Evolutionary conservation across 129 eudicot genomes (phyloP).

Genomic region (Daucus carota): DH1_v3.0 NC_030384.2:42032501-42033000

Average conservation of each 20-base stretch:
- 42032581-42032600: conserved; percentile 35
- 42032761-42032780: conserved; percentile 44
- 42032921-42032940: neutral
- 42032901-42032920: conserved; percentile 89
- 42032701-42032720: neutral
- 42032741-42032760: conserved; percentile 76
- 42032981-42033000: neutral
- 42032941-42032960: neutral
- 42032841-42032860: neutral
- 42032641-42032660: conserved; percentile 6
- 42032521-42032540: neutral
- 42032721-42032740: conserved; percentile 17
- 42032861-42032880: conserved; percentile 32
- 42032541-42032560: neutral
- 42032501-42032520: neutral
- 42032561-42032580: neutral
- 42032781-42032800: conserved; percentile 70
- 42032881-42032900: conserved; percentile 90
- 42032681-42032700: neutral
- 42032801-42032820: conserved; percentile 14
- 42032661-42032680: neutral
- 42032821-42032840: neutral
- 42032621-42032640: conserved; percentile 81
- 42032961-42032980: neutral
- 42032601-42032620: conserved; percentile 71